Evolutionary conservation across 2,329 filamentous ascomycete species (phyloP).

Genomic region (Phaeosphaeria sp.): DNA sequence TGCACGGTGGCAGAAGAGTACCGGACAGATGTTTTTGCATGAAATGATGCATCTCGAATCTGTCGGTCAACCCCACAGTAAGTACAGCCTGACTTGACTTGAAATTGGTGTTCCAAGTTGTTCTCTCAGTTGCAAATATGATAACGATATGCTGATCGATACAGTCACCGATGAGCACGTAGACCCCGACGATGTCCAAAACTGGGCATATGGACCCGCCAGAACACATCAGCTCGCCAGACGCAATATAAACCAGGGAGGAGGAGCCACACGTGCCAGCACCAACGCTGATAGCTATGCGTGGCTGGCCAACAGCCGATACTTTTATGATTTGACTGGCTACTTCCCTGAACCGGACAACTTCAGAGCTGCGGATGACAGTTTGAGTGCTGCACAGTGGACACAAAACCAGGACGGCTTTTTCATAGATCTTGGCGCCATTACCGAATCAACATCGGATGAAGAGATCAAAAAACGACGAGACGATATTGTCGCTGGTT

Average conservation of each 20-base stretch:
- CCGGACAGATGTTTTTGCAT: slow-evolving; percentile 14
- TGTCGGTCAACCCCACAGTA: slow-evolving; percentile 13
- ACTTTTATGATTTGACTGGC: slow-evolving; percentile 14
- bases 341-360: slow-evolving; percentile 11
- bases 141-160: neutral
- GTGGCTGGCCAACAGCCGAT: slow-evolving; percentile 14
- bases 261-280: slow-evolving; percentile 12
- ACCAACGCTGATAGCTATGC: slow-evolving; percentile 17
- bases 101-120: neutral
- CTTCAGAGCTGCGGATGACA: slow-evolving; percentile 1
- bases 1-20: slow-evolving; percentile 11
- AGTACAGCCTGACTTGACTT: slow-evolving; percentile 2
- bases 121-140: neutral
- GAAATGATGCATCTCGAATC: slow-evolving; percentile 20
- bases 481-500: neutral
- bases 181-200: slow-evolving; percentile 2
- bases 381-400: neutral
- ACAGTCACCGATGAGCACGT: slow-evolving; percentile 4
- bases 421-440: slow-evolving; percentile 3
- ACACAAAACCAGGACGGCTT: slow-evolving; percentile 2
- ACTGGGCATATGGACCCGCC: slow-evolving; percentile 12
- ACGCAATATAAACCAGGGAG: slow-evolving; percentile 7
- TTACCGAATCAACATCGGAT: slow-evolving; percentile 2
- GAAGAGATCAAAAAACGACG: neutral
- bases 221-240: slow-evolving; percentile 9